Evolutionary conservation across 1,139 yeast genomes (phyloP).

Genomic region (Lizanozyma gosingica): DNA sequence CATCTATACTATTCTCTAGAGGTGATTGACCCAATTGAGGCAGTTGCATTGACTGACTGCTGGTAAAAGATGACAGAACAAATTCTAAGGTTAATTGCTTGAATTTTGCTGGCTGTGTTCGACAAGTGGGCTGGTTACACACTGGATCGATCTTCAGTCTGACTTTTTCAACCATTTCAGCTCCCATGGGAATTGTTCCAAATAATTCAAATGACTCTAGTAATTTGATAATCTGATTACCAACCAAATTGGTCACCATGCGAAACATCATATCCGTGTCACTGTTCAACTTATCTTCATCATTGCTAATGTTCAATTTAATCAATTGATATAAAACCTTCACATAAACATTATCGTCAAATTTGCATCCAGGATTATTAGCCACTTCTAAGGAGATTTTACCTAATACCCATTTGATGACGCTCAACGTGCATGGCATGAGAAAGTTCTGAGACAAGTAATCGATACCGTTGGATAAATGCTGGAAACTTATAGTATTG

Average conservation of each 20-base stretch:
- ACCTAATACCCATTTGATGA: constrained; percentile 21
- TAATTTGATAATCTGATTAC: background rate
- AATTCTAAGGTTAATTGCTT: background rate
- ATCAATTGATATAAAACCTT: background rate
- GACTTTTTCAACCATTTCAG: background rate
- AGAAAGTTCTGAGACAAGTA: constrained; percentile 36
- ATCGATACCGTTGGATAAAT: constrained; percentile 34
- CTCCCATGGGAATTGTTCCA: background rate
- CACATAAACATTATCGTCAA: background rate
- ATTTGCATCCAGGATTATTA: background rate
- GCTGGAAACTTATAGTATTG: constrained; percentile 34
- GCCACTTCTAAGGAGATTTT: constrained; percentile 1
- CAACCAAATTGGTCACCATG: background rate
- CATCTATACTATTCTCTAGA: background rate
- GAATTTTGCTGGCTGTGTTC: background rate
- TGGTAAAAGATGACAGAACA: background rate
- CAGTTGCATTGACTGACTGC: background rate
- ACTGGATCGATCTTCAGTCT: background rate
- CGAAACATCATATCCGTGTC: background rate
- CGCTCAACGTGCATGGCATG: constrained; percentile 29
- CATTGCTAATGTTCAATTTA: background rate
- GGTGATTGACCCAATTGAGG: background rate
- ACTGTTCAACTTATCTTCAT: background rate
- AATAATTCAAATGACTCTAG: background rate
- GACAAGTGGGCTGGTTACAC: background rate